phyloP scores from a whole-genome alignment of 495 filamentous ascomycete species.

The Penicillium malachiteum region DNA sequence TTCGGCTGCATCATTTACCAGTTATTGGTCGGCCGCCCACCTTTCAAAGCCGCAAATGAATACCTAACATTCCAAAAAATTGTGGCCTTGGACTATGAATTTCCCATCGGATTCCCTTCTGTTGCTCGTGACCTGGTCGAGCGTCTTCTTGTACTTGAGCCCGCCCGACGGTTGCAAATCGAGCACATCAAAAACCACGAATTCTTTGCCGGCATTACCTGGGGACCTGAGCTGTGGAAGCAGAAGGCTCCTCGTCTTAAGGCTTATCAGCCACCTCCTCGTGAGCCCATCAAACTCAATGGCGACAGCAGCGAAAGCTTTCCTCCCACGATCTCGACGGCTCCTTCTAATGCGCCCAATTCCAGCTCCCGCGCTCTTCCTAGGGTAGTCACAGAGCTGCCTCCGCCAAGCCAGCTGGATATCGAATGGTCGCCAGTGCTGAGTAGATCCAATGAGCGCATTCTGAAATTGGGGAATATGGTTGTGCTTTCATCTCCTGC shows the following conservation, averaged over 20 bases:
- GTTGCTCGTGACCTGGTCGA: constrained; percentile 91
- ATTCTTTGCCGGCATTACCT: constrained; percentile 90
- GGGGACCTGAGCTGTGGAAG: constrained; percentile 86
- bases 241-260: constrained; percentile 87
- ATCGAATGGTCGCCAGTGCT: constrained; percentile 99
- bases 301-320: constrained; percentile 44
- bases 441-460: constrained; percentile 86
- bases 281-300: constrained; percentile 83
- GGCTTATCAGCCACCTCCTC: constrained; percentile 75
- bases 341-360: constrained; percentile 40
- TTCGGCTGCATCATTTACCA: constrained; percentile 99
- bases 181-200: constrained; percentile 97
- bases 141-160: constrained; percentile 87
- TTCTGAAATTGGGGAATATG: constrained; percentile 89
- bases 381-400: constrained; percentile 89
- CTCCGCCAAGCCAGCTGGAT: constrained; percentile 93
- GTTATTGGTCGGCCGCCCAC: constrained; percentile 85
- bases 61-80: constrained; percentile 99
- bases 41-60: constrained; percentile 97
- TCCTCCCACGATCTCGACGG: constrained; percentile 50
- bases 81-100: constrained; percentile 88
- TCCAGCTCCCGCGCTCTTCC: constrained; percentile 60
- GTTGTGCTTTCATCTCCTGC: constrained; percentile 74
- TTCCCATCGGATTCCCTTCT: constrained; percentile 84
- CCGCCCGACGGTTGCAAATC: constrained; percentile 80